Conservation (phyloP, 768 basidiomycete genomes). For the Clavaria fumosa region DNA sequence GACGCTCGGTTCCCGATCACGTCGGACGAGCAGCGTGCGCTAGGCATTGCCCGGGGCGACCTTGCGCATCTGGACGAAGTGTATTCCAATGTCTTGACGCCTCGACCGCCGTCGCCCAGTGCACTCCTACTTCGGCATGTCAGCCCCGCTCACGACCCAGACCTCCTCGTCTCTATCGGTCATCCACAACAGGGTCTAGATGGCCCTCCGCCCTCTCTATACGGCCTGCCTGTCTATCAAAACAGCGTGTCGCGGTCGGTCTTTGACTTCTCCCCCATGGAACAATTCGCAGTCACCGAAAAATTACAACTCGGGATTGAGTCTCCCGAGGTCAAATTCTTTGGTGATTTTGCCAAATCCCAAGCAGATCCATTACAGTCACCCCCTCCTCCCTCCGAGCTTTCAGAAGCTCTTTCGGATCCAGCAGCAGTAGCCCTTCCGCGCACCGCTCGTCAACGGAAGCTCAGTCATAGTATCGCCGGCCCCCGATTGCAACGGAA, state of each 20-base stretch:
- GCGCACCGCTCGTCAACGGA: slow-evolving; percentile 54
- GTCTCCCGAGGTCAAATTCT: slow-evolving; percentile 29
- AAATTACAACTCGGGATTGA: slow-evolving; percentile 46
- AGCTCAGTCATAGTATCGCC: slow-evolving; percentile 71
- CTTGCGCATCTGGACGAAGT: slow-evolving; percentile 13
- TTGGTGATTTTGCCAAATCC: slow-evolving; percentile 14
- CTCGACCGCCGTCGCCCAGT: slow-evolving; percentile 13
- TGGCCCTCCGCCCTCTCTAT: slow-evolving; percentile 15
- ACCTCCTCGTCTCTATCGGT: slow-evolving; percentile 29
- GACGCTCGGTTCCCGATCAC: slow-evolving; percentile 18
- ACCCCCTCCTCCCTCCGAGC: slow-evolving; percentile 9
- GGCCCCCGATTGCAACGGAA: slow-evolving; percentile 44
- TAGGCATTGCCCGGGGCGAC: slow-evolving; percentile 25
- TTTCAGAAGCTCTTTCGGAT: slow-evolving; percentile 12
- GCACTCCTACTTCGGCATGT: slow-evolving; percentile 24
- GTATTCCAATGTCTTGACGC: slow-evolving; percentile 12
- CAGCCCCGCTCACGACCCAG: slow-evolving; percentile 32
- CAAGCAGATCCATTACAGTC: slow-evolving; percentile 2
- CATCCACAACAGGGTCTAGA: no score
- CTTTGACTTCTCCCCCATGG: slow-evolving; percentile 67
- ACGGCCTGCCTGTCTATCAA: slow-evolving; percentile 56
- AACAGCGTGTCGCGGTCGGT: slow-evolving; percentile 35
- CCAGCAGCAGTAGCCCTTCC: slow-evolving; percentile 13
- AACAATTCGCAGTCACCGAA: slow-evolving; percentile 60
- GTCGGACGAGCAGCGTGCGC: slow-evolving; percentile 32